Evolutionary conservation across 768 basidiomycete genomes (phyloP).

Genomic region (Amanita polypyramis): DNA sequence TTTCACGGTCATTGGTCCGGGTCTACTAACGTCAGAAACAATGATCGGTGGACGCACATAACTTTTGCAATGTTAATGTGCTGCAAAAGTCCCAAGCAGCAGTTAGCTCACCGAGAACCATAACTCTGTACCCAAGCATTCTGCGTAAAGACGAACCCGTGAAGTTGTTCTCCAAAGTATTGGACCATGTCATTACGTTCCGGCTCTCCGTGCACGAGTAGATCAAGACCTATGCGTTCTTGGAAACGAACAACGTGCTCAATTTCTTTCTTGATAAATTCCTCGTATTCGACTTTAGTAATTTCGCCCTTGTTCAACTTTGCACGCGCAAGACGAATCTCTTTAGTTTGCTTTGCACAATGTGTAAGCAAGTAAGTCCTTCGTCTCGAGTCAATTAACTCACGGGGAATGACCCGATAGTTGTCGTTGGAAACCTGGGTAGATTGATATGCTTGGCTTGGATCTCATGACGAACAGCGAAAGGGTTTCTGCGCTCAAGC

Average conservation of each 20-base stretch:
- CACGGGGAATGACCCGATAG: slow-evolving; percentile 96
- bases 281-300: slow-evolving; percentile 79
- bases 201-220: slow-evolving; percentile 97
- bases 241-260: slow-evolving; percentile 92
- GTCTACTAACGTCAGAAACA: slow-evolving; percentile 94
- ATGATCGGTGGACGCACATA: slow-evolving; percentile 99
- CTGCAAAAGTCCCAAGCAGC: neutral
- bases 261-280: slow-evolving; percentile 98
- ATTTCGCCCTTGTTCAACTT: slow-evolving; percentile 90
- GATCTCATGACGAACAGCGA: slow-evolving; percentile 76
- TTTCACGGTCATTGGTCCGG: slow-evolving; percentile 86
- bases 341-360: slow-evolving; percentile 80
- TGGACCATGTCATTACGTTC: slow-evolving; percentile 99
- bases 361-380: slow-evolving; percentile 6
- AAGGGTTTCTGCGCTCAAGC: slow-evolving; percentile 83
- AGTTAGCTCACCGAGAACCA: slow-evolving; percentile 73
- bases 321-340: slow-evolving; percentile 94
- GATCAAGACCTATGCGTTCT: slow-evolving; percentile 90
- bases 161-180: slow-evolving; percentile 96
- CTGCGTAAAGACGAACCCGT: slow-evolving; percentile 96
- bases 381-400: slow-evolving; percentile 14
- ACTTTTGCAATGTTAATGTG: slow-evolving; percentile 22
- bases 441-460: slow-evolving; percentile 85
- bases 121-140: slow-evolving; percentile 99
- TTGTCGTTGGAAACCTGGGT: slow-evolving; percentile 97